phyloP scores from a whole-genome alignment of 2,329 filamentous ascomycete genomes.

The Hymenoscyphus salicellus region DNA sequence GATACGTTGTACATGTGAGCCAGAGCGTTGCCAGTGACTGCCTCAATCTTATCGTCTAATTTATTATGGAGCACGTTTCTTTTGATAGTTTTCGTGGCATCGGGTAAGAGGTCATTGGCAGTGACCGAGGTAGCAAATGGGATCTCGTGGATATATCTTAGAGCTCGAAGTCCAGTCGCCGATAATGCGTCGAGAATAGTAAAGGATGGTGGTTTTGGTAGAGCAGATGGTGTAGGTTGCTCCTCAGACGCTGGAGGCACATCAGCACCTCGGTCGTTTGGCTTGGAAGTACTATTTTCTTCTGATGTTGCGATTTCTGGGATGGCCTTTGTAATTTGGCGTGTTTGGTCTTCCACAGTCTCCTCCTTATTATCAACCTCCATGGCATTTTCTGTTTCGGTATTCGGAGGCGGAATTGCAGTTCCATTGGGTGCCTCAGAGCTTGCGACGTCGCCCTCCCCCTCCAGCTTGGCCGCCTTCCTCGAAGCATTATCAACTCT shows the following conservation, averaged over 20 bases:
- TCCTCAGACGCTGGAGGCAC: not conserved
- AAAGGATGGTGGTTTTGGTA: conserved; percentile 47
- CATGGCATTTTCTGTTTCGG: conserved; percentile 6
- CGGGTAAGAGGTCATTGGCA: conserved; percentile 81
- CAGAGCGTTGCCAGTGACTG: conserved; percentile 78
- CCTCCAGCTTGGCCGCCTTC: conserved; percentile 37
- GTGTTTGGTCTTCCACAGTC: not conserved
- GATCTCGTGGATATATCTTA: conserved; percentile 89
- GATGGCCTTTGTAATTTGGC: not conserved
- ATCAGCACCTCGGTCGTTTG: not conserved
- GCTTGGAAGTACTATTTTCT: not conserved
- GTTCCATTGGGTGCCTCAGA: not conserved
- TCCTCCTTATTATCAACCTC: not conserved
- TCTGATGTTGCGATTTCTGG: not conserved
- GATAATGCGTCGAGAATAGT: conserved; percentile 94
- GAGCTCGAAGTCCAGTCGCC: conserved; percentile 83
- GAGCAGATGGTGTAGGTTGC: not conserved
- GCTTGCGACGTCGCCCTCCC: conserved; percentile 7
- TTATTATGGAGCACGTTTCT: conserved; percentile 83
- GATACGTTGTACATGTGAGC: conserved; percentile 85
- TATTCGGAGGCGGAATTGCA: not conserved
- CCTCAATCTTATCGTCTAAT: conserved; percentile 65
- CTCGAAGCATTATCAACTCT: conserved; percentile 32
- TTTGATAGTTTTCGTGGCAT: conserved; percentile 76
- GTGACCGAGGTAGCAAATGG: conserved; percentile 79